Evolutionary conservation across 306 rosid genomes (phyloP), one percentile per base, ranked within the genome.

Genomic region (Mucuna pruriens): DNA sequence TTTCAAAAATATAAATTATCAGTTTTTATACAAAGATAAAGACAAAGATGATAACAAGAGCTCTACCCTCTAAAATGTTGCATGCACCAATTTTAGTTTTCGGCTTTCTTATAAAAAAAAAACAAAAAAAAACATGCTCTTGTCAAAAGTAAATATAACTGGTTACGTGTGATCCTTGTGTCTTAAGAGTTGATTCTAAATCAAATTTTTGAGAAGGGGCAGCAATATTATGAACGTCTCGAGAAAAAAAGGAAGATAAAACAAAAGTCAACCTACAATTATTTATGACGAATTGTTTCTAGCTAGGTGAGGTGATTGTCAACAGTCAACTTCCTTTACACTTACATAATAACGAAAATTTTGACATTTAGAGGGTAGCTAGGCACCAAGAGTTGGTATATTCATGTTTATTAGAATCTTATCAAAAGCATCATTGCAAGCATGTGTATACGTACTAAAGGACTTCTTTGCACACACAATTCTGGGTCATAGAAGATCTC

Each of bases 391-490:
- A 64, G 25, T 38, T 25, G 68, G 19, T 63, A 17, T 33, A 61
- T 34, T 78, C 36, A 26, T 69, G 57, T 17, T 60, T 81, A 75
- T 40, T 40, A 31, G 48, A 75, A 40, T 76, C 63, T 60, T 39
- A 9, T 62, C 63, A 80, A 51, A 20, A 51, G 71, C 82, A 75
- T 80, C 75, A 75, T 60, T 69, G 67, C 67, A 67, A 22, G 67
- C 77, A 77, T 52, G 60, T 85, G 75, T 51, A 38, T 42, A 45
- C 6, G 6, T 20, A 33, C 17, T 9, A 36, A 36, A 75, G 44
- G 31, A 68, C 25, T 60, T 31, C 9, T 20, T 58, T 58, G 38
- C 34, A 48, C 52, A 64, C 48, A 38, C 48, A 48, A 46, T 34
- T 13, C 46, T 22, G 6, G 40, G 8, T 44, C 49, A 44, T 10